phyloP scores from a whole-genome alignment of 2,329 filamentous ascomycete genomes.

The Penicillium psychrosexuale region DNA sequence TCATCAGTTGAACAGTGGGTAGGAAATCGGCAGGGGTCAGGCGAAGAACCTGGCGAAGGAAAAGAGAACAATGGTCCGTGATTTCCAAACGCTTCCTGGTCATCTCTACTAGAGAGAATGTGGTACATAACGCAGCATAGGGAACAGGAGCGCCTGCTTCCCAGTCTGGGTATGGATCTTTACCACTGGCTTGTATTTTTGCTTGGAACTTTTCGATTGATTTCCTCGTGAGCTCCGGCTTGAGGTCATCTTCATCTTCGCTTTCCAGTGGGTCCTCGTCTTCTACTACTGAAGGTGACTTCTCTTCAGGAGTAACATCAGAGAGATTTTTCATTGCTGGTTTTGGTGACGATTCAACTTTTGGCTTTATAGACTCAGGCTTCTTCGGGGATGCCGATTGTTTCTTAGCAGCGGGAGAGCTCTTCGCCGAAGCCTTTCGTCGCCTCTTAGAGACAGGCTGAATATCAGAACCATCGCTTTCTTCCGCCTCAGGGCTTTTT shows the following conservation, averaged over 20 bases:
- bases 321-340: slow-evolving; percentile 39
- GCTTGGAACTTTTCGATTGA: slow-evolving; percentile 76
- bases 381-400: slow-evolving; percentile 22
- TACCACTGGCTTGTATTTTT: slow-evolving; percentile 63
- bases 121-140: slow-evolving; percentile 89
- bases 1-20: slow-evolving; percentile 88
- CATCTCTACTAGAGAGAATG: slow-evolving; percentile 91
- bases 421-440: slow-evolving; percentile 37
- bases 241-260: slow-evolving; percentile 59
- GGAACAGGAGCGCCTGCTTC: slow-evolving; percentile 82
- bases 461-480: slow-evolving; percentile 55
- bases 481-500: slow-evolving; percentile 39
- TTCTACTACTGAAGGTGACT: slow-evolving; percentile 34
- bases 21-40: slow-evolving; percentile 85
- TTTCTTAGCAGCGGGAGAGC: slow-evolving; percentile 31
- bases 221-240: slow-evolving; percentile 69
- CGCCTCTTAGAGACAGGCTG: slow-evolving; percentile 59
- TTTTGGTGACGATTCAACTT: slow-evolving; percentile 23
- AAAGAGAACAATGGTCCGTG: slow-evolving; percentile 80
- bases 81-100: slow-evolving; percentile 90
- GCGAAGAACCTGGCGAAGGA: slow-evolving; percentile 89
- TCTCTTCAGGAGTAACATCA: slow-evolving; percentile 41
- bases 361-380: slow-evolving; percentile 13
- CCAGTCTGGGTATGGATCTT: slow-evolving; percentile 95
- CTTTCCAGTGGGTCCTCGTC: slow-evolving; percentile 45